Conservation (phyloP, 495 filamentous ascomycete species). For the Penicillium atrosanguineum region DNA sequence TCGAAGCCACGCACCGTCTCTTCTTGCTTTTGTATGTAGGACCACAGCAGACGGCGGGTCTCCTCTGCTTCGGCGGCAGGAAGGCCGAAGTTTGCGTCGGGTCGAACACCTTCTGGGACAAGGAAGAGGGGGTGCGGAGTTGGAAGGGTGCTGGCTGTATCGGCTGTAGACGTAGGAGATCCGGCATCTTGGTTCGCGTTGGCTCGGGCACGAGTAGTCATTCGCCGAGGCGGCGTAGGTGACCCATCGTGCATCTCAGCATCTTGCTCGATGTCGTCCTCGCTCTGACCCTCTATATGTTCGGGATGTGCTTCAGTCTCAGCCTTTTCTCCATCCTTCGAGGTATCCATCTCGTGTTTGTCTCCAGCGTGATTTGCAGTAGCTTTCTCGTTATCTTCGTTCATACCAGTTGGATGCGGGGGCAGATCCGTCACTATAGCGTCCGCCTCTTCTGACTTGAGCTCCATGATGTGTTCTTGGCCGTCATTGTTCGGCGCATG, state of each 20-base stretch:
- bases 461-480: conserved; percentile 18
- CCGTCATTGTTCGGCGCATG: background rate
- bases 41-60: conserved; percentile 74
- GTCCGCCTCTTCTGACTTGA: conserved; percentile 44
- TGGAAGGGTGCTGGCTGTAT: conserved; percentile 46
- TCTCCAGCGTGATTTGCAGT: conserved; percentile 11
- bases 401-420: conserved; percentile 26
- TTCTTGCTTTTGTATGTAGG: conserved; percentile 93
- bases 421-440: conserved; percentile 38
- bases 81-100: conserved; percentile 77
- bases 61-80: conserved; percentile 83
- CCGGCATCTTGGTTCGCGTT: conserved; percentile 45
- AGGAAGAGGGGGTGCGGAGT: conserved; percentile 82
- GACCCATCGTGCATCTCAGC: conserved; percentile 41
- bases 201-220: conserved; percentile 66
- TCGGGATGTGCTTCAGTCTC: background rate
- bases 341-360: conserved; percentile 7
- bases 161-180: conserved; percentile 47
- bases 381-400: conserved; percentile 1
- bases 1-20: conserved; percentile 83
- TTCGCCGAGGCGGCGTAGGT: conserved; percentile 55
- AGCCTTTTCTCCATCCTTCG: conserved; percentile 12
- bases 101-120: conserved; percentile 63
- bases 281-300: background rate
- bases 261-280: conserved; percentile 29